Conservation (phyloP, 129 eudicot species). For the Artemisia tridentata region DNA sequence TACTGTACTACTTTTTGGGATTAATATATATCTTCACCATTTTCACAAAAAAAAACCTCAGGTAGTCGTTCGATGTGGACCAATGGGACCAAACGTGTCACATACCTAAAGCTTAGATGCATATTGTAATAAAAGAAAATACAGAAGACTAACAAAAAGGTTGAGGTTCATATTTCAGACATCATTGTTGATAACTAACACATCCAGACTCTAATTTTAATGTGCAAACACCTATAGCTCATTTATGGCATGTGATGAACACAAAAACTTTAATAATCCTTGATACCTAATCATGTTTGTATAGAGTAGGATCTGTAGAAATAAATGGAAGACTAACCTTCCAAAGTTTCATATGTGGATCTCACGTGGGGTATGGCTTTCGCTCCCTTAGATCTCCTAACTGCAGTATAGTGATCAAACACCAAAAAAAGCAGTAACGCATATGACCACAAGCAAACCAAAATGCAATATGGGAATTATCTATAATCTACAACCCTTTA, state of each 20-base stretch:
- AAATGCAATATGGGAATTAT: not conserved
- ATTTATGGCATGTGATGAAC: not conserved
- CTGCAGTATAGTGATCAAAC: not conserved
- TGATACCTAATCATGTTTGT: not conserved
- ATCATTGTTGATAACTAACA: not conserved
- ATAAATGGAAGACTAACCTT: not conserved
- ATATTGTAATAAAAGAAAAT: not conserved
- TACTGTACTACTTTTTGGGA: not conserved
- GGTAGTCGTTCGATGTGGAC: too few relatives aligned
- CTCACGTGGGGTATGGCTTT: conserved; percentile 1
- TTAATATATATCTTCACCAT: not conserved
- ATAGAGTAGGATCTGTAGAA: not conserved
- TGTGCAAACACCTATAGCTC: not conserved
- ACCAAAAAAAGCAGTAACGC: not conserved
- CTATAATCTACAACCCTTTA: too few relatives aligned
- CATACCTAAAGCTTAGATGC: not conserved
- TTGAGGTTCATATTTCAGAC: not conserved
- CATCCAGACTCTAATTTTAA: not conserved
- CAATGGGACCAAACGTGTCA: too few relatives aligned
- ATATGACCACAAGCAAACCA: not conserved
- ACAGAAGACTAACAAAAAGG: not conserved
- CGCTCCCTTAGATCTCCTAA: not conserved
- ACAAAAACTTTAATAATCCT: not conserved
- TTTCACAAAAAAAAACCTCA: too few relatives aligned
- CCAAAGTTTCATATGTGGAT: not conserved